A percentile compares a stretch with the other conserved stretches of the same genome.
Conservation (phyloP, 148 eudicot species). For the Talinum fruticosum region DNA sequence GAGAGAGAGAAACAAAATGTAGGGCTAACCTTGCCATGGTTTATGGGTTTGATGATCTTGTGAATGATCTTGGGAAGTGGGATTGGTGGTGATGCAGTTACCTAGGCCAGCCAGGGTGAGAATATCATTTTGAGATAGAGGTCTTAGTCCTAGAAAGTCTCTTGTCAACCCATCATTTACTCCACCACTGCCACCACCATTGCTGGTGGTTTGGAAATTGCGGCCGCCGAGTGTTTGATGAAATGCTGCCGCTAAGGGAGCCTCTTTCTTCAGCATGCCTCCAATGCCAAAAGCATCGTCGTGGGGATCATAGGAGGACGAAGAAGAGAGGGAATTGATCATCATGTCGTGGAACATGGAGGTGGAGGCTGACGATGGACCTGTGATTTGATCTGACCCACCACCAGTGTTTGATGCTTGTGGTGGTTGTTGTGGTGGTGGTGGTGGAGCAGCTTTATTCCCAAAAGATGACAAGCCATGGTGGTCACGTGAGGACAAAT, state of each 20-base stretch:
- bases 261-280: conserved; percentile 28
- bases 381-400: neutral
- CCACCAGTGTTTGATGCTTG: conserved; percentile 1
- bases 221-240: conserved; percentile 18
- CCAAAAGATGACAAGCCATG: conserved; percentile 44
- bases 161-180: conserved; percentile 67
- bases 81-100: conserved; percentile 29
- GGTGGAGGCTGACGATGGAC: conserved; percentile 24
- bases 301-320: conserved; percentile 37
- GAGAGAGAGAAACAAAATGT: neutral
- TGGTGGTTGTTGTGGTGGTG: conserved; percentile 25
- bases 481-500: conserved; percentile 67
- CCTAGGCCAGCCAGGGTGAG: conserved; percentile 50
- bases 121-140: conserved; percentile 64
- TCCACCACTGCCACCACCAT: conserved; percentile 9
- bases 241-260: conserved; percentile 13
- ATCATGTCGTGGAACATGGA: conserved; percentile 59
- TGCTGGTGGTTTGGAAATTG: neutral
- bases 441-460: conserved; percentile 37
- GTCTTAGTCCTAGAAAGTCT: conserved; percentile 77
- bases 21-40: conserved; percentile 45
- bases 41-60: conserved; percentile 35
- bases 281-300: conserved; percentile 46
- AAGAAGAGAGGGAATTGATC: conserved; percentile 47
- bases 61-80: conserved; percentile 6